phyloP scores from a whole-genome alignment of 306 rosid genomes.

The Canavalia gladiata region DNA sequence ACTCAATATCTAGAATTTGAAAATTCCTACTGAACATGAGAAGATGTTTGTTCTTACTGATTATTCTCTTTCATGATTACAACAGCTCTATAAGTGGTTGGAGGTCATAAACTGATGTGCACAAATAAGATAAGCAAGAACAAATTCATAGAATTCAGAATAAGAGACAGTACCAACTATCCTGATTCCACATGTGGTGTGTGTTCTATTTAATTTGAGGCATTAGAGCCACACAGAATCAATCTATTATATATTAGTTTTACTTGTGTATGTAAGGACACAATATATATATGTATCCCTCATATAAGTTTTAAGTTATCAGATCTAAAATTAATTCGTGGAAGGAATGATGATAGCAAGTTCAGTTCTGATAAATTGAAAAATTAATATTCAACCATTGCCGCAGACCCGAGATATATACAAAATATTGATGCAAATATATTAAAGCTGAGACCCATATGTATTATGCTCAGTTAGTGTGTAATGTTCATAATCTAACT shows the following conservation, averaged over 20 bases:
- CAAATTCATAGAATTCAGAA: conserved; percentile 31
- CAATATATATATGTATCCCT: neutral
- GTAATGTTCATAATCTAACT: neutral
- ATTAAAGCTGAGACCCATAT: neutral
- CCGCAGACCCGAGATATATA: neutral
- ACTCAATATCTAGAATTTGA: conserved; percentile 6
- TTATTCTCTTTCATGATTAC: neutral
- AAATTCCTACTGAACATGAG: neutral
- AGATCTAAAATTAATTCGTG: neutral
- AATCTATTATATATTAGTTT: neutral
- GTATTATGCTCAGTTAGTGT: neutral
- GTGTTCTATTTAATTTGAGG: neutral
- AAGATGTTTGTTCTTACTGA: neutral
- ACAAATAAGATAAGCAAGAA: conserved; percentile 4
- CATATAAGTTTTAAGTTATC: neutral
- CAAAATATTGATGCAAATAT: neutral
- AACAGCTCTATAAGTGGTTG: neutral
- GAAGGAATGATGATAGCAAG: neutral
- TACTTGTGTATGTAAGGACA: neutral
- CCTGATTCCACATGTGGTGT: conserved; percentile 28
- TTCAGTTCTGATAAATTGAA: neutral
- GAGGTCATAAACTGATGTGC: conserved; percentile 16
- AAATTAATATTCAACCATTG: neutral
- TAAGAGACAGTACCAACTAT: conserved; percentile 10
- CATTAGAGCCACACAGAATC: neutral